Evolutionary conservation across 2,329 filamentous ascomycete genomes (phyloP).

Genomic region (Curvularia verruculosa): DNA sequence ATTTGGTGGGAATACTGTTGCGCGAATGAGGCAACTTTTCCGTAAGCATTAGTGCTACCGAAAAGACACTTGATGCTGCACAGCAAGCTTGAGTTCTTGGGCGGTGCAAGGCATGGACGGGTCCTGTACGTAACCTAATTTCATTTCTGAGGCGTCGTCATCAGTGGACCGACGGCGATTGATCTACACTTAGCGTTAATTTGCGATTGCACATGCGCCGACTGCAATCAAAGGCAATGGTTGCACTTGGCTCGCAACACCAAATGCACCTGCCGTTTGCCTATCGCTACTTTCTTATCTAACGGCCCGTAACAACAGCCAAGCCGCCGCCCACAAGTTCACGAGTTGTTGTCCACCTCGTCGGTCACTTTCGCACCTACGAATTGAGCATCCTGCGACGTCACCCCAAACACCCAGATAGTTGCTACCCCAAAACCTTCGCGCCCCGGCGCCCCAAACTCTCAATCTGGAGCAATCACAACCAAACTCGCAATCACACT

Average conservation of each 20-base stretch:
- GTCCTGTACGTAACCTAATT: background rate
- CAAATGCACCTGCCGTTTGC: slow-evolving; percentile 11
- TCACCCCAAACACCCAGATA: slow-evolving; percentile 8
- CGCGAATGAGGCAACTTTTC: background rate
- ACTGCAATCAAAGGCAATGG: slow-evolving; percentile 3
- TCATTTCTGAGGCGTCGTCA: slow-evolving; percentile 23
- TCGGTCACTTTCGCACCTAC: slow-evolving; percentile 12
- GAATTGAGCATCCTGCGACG: slow-evolving; percentile 10
- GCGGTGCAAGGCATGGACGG: background rate
- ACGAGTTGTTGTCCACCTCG: background rate
- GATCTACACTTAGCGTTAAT: slow-evolving; percentile 22
- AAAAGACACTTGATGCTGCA: background rate
- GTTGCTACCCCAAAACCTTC: slow-evolving; percentile 1
- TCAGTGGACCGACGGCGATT: slow-evolving; percentile 24
- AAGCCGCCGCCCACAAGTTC: background rate
- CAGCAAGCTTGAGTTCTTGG: background rate
- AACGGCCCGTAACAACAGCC: slow-evolving; percentile 1
- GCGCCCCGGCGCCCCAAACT: slow-evolving; percentile 22
- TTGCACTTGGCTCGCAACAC: slow-evolving; percentile 7
- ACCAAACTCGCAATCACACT: slow-evolving; percentile 7
- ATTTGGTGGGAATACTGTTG: background rate
- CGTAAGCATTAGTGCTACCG: background rate
- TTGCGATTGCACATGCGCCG: slow-evolving; percentile 11
- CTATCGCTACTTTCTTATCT: slow-evolving; percentile 4
- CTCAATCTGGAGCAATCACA: slow-evolving; percentile 39